These are phyloP conservation scores for Dictyostelium capitatum DNA, from an alignment of 78 protist species.

Conservation along the genomic window DNA sequence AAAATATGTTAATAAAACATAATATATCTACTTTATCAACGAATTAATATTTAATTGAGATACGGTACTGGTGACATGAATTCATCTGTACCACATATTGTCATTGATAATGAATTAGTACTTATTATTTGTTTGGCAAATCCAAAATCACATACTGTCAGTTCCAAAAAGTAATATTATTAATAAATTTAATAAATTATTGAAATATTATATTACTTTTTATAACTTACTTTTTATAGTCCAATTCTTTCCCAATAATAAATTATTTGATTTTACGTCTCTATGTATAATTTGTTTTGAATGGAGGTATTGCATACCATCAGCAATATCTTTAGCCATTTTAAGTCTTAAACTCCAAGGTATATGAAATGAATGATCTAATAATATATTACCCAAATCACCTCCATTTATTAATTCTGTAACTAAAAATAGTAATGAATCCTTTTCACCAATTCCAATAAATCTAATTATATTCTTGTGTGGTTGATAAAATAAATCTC, in stretches of 20 bases:
- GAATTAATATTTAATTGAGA: too few relatives aligned
- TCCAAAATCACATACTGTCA: slow-evolving; percentile 72
- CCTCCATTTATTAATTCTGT: slow-evolving; percentile 72
- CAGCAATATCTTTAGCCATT: slow-evolving; percentile 64
- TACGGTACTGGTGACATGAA: slow-evolving; percentile 52
- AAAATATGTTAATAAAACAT: too few relatives aligned
- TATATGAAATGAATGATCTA: slow-evolving; percentile 20
- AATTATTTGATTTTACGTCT: slow-evolving; percentile 72
- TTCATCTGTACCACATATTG: slow-evolving; percentile 78
- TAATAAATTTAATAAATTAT: not conserved
- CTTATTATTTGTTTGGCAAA: slow-evolving; percentile 38
- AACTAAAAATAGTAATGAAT: slow-evolving; percentile 58
- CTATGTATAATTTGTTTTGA: slow-evolving; percentile 67
- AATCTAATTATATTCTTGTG: slow-evolving; percentile 61
- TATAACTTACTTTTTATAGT: slow-evolving; percentile 39
- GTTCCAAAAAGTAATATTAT: not conserved
- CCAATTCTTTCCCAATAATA: slow-evolving; percentile 69
- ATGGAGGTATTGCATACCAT: slow-evolving; percentile 65
- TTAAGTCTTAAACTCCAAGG: slow-evolving; percentile 58
- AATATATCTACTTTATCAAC: too few relatives aligned
- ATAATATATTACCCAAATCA: slow-evolving; percentile 47
- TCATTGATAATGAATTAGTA: slow-evolving; percentile 25
- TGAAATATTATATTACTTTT: not conserved
- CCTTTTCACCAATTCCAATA: slow-evolving; percentile 74
- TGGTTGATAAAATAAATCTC: slow-evolving; percentile 46